Percentiles rank a stretch among this genome's conserved stretches.
Evolutionary conservation across 1,284 basidiomycete species (phyloP).

Genomic region (Caloboletus firmus): DNA sequence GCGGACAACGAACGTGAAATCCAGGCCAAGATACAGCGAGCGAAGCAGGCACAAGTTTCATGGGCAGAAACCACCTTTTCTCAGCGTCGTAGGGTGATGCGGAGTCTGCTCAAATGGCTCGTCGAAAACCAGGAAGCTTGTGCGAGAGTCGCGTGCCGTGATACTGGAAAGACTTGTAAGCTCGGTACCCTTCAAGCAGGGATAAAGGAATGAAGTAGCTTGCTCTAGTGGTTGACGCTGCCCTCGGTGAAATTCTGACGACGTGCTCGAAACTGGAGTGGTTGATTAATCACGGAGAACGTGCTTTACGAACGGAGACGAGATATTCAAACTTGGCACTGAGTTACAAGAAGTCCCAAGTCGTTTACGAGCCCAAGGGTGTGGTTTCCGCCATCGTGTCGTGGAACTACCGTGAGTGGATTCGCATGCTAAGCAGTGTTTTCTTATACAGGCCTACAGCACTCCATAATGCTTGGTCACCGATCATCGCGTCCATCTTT

Average conservation of each 20-base stretch:
- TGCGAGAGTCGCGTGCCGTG: constrained; percentile 87
- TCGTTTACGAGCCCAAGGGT: constrained; percentile 91
- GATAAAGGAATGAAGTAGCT: constrained; percentile 1
- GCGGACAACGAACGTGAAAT: constrained; percentile 73
- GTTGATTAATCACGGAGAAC: constrained; percentile 81
- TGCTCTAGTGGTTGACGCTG: constrained; percentile 77
- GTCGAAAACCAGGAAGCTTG: constrained; percentile 85
- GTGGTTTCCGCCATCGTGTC: constrained; percentile 92
- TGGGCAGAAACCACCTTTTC: constrained; percentile 78
- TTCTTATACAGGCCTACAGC: constrained; percentile 45
- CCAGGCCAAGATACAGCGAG: constrained; percentile 63
- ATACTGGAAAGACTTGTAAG: constrained; percentile 95
- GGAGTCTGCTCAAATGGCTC: constrained; percentile 88
- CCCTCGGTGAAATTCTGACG: constrained; percentile 86
- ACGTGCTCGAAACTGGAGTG: constrained; percentile 89
- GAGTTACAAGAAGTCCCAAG: constrained; percentile 81
- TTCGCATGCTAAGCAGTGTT: not conserved
- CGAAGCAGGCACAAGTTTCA: constrained; percentile 63
- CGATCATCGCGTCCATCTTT: constrained; percentile 87
- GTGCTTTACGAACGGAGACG: constrained; percentile 67
- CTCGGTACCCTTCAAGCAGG: constrained; percentile 15
- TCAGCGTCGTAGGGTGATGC: constrained; percentile 76
- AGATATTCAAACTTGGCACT: constrained; percentile 76
- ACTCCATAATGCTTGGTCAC: constrained; percentile 91
- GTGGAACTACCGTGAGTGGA: constrained; percentile 83